Conservation (phyloP, 2,329 filamentous ascomycete genomes). For the Ascochyta lentis region DNA sequence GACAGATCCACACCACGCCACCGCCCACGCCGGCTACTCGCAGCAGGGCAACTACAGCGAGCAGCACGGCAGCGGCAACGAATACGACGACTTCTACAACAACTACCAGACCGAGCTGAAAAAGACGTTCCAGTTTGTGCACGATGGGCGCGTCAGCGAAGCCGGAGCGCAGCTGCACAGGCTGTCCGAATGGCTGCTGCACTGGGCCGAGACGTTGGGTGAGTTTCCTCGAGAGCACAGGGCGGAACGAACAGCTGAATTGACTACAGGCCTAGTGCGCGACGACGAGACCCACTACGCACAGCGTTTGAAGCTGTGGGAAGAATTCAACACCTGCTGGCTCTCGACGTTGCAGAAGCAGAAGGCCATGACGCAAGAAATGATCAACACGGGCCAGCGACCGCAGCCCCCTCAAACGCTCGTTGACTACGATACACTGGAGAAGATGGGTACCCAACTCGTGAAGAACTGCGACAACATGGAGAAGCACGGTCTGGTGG, state of each 20-base stretch:
- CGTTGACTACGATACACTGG: conserved; percentile 72
- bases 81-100: conserved; percentile 72
- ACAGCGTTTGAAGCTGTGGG: conserved; percentile 85
- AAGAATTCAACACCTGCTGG: conserved; percentile 94
- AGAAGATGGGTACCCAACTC: conserved; percentile 82
- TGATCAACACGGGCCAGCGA: conserved; percentile 65
- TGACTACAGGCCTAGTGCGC: conserved; percentile 74
- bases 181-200: conserved; percentile 71
- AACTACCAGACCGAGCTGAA: conserved; percentile 63
- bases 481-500: conserved; percentile 90
- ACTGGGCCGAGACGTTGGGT: conserved; percentile 71
- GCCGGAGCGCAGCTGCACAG: conserved; percentile 65
- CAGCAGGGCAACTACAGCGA: conserved; percentile 45
- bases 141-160: conserved; percentile 65
- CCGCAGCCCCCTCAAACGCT: conserved; percentile 67
- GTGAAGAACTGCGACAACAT: conserved; percentile 83
- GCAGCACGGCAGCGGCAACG: conserved; percentile 53
- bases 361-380: conserved; percentile 71
- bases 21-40: conserved; percentile 49
- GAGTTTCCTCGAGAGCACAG: conserved; percentile 47
- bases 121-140: conserved; percentile 75
- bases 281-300: conserved; percentile 79
- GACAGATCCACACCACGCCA: conserved; percentile 56
- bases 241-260: conserved; percentile 49
- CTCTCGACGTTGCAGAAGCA: conserved; percentile 82